Percentiles rank a stretch among this genome's conserved stretches.
phyloP scores from a whole-genome alignment of 1,284 basidiomycete species.

The Puccinia coronata region DNA sequence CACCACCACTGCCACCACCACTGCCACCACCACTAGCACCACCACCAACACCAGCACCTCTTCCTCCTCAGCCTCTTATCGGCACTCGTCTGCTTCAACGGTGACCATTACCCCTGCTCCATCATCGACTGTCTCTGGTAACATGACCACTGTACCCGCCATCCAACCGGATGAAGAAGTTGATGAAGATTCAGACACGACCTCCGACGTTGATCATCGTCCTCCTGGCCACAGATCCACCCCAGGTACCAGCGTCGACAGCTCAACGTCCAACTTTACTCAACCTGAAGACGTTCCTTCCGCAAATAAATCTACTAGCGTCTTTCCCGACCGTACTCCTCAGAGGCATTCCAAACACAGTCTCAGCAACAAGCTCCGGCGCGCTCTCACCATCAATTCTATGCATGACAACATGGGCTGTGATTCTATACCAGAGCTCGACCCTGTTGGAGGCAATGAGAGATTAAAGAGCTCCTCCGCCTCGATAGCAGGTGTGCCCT shows the following conservation, averaged over 20 bases:
- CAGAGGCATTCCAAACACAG: slow-evolving; percentile 15
- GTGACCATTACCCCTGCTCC: slow-evolving; percentile 9
- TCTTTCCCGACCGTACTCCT: not conserved
- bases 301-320: not conserved
- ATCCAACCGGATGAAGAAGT: not conserved
- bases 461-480: slow-evolving; percentile 17
- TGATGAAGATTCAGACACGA: slow-evolving; percentile 25
- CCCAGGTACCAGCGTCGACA: slow-evolving; percentile 42
- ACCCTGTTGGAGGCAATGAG: not conserved
- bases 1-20: not conserved
- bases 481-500: slow-evolving; percentile 14
- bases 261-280: slow-evolving; percentile 17
- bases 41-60: not conserved
- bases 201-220: slow-evolving; percentile 33
- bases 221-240: slow-evolving; percentile 35
- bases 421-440: slow-evolving; percentile 7
- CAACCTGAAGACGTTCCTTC: not conserved
- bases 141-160: not conserved
- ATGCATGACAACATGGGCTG: slow-evolving; percentile 25
- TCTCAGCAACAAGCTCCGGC: slow-evolving; percentile 30
- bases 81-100: slow-evolving; percentile 13
- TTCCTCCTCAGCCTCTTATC: not conserved
- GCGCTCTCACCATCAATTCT: slow-evolving; percentile 27
- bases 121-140: not conserved
- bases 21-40: not conserved